Evolutionary conservation across 306 rosid species (phyloP), one percentile per base, ranked within the genome.

Genomic region (Neltuma alba): DNA sequence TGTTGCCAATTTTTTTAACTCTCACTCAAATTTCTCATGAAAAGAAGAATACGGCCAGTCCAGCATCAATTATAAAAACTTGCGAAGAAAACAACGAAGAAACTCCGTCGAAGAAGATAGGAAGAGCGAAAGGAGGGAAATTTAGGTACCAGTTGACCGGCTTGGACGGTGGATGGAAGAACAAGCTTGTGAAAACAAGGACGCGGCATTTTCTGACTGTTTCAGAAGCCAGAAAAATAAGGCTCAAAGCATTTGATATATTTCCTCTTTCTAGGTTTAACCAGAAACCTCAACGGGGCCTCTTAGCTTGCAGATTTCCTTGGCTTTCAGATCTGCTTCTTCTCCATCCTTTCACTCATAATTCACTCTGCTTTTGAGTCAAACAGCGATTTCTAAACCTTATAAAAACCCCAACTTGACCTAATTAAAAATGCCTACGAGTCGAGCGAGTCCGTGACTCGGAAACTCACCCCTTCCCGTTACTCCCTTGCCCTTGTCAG

Each of bases 151-250:
- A 95, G 85, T 72, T 90, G 92, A 28, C 75, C 89, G 54, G 91
- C 81, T 79, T 89, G 92, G 66, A 93, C 38, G 70, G 91, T 87
- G 21, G 97, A 86, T 1, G 93, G 79, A 37, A 93, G 85, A 85
- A 95, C 74, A 86, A 95, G 90, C 96, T 95, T 93, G 85, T 88
- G 86, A 71, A 95, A 95, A 88, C 76, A 89, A 67, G 98, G 91
- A 72, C 82, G 85, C 48, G 88, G 92, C 98, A 93, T 93, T 83
- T 77, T 87, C 63, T 40, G 71, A 67, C 62, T 67, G 69, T 54
- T 52, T 73, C 27, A 25, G 50, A 30, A 80, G 48, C 62, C 66
- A 70, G 79, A 79, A 42, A 77, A 73, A 69, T 76, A 21, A 75
- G 78, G 14, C 38, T 82, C 64, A 85, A 74, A 76, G 79, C 82